Conservation (phyloP, 2,329 filamentous ascomycete species). For the Beauveria scarabaeidicola region DNA sequence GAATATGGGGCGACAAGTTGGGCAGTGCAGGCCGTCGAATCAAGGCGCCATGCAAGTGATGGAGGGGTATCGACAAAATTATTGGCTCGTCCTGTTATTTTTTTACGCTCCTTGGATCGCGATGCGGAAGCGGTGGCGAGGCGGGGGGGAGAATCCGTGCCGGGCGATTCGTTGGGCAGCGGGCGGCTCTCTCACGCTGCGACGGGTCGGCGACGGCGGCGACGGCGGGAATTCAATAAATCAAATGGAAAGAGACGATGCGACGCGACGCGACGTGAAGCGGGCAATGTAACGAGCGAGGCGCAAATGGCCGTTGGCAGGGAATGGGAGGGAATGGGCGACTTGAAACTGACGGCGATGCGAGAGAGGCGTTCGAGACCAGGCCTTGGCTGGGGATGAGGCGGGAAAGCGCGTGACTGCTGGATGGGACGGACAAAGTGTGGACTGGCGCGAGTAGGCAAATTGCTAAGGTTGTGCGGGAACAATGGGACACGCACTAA, state of each 20-base stretch:
- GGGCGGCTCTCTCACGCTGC: background rate
- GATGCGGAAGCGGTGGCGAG: conserved; percentile 3
- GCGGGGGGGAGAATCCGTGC: conserved; percentile 4
- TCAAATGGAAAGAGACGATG: background rate
- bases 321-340: background rate
- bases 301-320: background rate
- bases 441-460: too few species aligned
- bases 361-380: conserved; percentile 20
- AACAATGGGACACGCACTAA: too few species aligned
- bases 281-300: conserved; percentile 9
- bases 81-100: background rate
- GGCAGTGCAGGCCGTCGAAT: background rate
- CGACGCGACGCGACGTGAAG: conserved; percentile 7
- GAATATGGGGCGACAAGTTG: background rate
- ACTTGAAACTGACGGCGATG: conserved; percentile 17
- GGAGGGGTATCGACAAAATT: background rate
- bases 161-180: conserved; percentile 9
- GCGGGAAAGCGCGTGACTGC: conserved; percentile 31
- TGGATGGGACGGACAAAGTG: background rate
- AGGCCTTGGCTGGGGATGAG: conserved; percentile 19
- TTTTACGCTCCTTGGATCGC: background rate
- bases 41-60: conserved; percentile 3
- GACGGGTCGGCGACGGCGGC: background rate
- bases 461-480: too few species aligned
- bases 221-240: background rate